A percentile compares a stretch with the other conserved stretches of the same genome.
Evolutionary conservation across 768 basidiomycete species (phyloP).

Genomic region (Clathrus columnatus): DNA sequence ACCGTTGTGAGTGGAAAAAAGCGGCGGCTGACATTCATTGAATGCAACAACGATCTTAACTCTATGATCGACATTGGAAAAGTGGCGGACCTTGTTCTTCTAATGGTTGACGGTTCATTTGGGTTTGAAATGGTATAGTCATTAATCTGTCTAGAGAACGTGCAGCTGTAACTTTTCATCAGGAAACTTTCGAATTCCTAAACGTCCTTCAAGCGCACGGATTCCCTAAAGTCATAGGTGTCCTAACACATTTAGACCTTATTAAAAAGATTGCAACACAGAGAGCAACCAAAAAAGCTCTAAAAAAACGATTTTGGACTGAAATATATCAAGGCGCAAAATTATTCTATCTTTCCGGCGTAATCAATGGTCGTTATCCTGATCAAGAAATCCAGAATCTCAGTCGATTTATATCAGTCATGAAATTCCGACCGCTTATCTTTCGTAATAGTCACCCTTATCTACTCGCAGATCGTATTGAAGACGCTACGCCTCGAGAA

Average conservation of each 20-base stretch:
- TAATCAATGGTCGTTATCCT: constrained; percentile 95
- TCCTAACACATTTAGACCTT: constrained; percentile 93
- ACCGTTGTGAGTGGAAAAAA: constrained; percentile 94
- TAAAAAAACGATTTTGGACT: constrained; percentile 99
- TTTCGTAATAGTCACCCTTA: constrained; percentile 96
- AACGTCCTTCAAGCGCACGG: constrained; percentile 96
- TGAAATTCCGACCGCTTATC: constrained; percentile 96
- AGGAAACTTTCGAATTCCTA: constrained; percentile 99
- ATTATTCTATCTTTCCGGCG: constrained; percentile 93
- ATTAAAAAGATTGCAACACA: constrained; percentile 87
- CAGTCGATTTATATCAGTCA: constrained; percentile 90
- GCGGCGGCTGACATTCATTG: constrained; percentile 88
- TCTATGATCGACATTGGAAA: constrained; percentile 99
- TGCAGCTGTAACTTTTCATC: neutral
- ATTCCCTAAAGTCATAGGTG: constrained; percentile 95
- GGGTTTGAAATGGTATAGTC: constrained; percentile 95
- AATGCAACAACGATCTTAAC: constrained; percentile 95
- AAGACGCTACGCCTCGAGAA: constrained; percentile 90
- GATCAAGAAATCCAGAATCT: constrained; percentile 95
- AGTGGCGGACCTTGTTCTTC: constrained; percentile 88
- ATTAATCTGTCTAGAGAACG: neutral
- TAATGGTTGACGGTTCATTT: constrained; percentile 97
- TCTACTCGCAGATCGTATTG: constrained; percentile 87
- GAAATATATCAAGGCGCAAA: constrained; percentile 99
- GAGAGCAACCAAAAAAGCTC: constrained; percentile 81